phyloP scores from a whole-genome alignment of 129 eudicot species.

The Chrysanthemum makinoi region DNA sequence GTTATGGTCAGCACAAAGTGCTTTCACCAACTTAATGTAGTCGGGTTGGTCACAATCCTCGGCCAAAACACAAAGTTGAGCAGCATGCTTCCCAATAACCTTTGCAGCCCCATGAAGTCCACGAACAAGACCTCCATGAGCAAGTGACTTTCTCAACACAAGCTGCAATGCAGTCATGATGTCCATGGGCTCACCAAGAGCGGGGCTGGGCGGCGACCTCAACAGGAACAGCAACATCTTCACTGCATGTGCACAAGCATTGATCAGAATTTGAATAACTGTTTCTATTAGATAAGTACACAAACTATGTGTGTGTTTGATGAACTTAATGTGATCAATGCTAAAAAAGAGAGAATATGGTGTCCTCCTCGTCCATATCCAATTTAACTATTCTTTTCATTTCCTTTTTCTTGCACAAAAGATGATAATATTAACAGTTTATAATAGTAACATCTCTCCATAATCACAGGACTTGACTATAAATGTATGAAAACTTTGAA shows the following conservation, averaged over 20 bases:
- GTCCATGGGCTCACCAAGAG: constrained; percentile 96
- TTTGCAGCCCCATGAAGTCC: constrained; percentile 96
- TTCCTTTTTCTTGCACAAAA: too few relatives aligned
- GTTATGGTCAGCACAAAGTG: constrained; percentile 93
- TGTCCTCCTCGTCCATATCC: too few relatives aligned
- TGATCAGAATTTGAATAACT: too few relatives aligned
- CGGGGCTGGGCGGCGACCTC: constrained; percentile 67
- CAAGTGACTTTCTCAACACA: constrained; percentile 77
- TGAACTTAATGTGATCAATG: too few relatives aligned
- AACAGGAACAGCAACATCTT: constrained; percentile 63
- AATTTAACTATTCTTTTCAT: too few relatives aligned
- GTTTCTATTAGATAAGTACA: too few relatives aligned
- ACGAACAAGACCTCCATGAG: constrained; percentile 88
- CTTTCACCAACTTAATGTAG: constrained; percentile 65
- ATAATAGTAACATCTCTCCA: too few relatives aligned
- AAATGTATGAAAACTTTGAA: too few relatives aligned
- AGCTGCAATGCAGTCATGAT: constrained; percentile 91
- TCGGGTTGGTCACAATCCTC: constrained; percentile 99
- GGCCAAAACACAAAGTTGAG: constrained; percentile 88
- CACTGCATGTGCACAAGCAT: constrained; percentile 45
- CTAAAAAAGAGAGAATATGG: too few relatives aligned
- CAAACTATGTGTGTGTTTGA: too few relatives aligned
- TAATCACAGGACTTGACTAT: too few relatives aligned
- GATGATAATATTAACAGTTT: too few relatives aligned
- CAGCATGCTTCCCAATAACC: constrained; percentile 90